A percentile compares a stretch with the other conserved stretches of the same genome.
phyloP scores from a whole-genome alignment of 1,284 basidiomycete species.

The Pyrrhoderma lamaoense region DNA sequence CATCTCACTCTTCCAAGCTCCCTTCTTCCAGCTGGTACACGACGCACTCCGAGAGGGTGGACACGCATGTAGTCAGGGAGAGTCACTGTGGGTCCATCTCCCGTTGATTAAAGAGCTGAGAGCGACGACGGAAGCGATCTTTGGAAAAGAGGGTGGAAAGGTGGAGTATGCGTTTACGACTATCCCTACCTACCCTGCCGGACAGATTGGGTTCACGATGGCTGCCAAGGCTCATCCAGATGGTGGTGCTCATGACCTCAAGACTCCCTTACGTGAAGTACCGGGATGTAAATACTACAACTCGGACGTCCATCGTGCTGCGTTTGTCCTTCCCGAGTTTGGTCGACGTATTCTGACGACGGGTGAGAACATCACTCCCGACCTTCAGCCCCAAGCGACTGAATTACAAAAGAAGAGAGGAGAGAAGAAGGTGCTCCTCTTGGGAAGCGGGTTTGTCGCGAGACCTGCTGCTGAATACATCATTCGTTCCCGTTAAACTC shows the following conservation, averaged over 20 bases:
- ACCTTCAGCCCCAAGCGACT: constrained; percentile 35
- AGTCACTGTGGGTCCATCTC: constrained; percentile 95
- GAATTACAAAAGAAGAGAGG: constrained; percentile 23
- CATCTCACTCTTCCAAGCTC: constrained; percentile 90
- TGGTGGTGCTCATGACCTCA: constrained; percentile 57
- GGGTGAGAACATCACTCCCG: constrained; percentile 59
- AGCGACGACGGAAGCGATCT: constrained; percentile 69
- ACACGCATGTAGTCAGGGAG: constrained; percentile 93
- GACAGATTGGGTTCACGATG: constrained; percentile 95
- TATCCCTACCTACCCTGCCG: constrained; percentile 96
- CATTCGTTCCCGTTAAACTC: constrained; percentile 76
- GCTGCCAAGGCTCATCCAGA: constrained; percentile 62
- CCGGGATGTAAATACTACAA: constrained; percentile 83
- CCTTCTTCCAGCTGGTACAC: constrained; percentile 93
- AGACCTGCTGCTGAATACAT: constrained; percentile 93
- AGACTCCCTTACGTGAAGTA: constrained; percentile 64
- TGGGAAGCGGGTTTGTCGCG: constrained; percentile 95
- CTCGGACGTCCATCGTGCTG: constrained; percentile 70
- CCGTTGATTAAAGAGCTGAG: constrained; percentile 80
- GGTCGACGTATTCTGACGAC: constrained; percentile 72
- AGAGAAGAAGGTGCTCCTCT: constrained; percentile 75
- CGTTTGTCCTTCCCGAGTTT: constrained; percentile 93
- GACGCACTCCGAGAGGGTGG: constrained; percentile 87
- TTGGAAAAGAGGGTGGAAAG: constrained; percentile 75
- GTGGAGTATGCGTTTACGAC: constrained; percentile 94